A percentile compares a stretch with the other conserved stretches of the same genome.
Conservation (phyloP, 768 basidiomycete genomes). For the Strobilomyces dryophilus region DNA sequence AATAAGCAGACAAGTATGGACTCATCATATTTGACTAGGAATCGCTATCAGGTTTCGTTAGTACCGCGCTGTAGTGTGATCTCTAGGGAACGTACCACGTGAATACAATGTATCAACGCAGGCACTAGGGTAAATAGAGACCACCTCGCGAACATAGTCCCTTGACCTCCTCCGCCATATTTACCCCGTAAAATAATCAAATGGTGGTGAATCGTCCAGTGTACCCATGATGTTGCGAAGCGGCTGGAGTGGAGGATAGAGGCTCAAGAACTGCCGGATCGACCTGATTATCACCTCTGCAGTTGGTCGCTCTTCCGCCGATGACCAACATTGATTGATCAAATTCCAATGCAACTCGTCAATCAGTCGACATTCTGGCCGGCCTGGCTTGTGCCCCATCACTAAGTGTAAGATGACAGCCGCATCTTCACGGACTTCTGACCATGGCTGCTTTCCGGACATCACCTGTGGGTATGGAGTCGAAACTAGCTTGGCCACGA, state of each 20-base stretch:
- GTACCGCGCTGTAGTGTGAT: too few species aligned
- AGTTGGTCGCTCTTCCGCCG: not conserved
- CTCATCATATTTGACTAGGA: too few species aligned
- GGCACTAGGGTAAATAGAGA: not conserved
- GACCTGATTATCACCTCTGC: not conserved
- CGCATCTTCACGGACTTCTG: not conserved
- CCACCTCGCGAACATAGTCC: not conserved
- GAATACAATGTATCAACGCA: too few species aligned
- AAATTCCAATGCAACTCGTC: constrained; percentile 5
- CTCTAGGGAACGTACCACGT: too few species aligned
- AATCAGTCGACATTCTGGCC: not conserved
- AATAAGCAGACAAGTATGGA: too few species aligned
- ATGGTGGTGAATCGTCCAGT: not conserved
- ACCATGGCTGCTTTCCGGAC: constrained; percentile 5
- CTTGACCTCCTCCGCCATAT: not conserved
- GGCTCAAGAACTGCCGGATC: not conserved
- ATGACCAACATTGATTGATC: constrained; percentile 4
- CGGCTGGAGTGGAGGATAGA: not conserved
- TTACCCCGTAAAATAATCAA: not conserved
- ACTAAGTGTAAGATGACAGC: constrained; percentile 6
- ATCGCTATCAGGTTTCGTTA: too few species aligned
- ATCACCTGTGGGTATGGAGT: not conserved
- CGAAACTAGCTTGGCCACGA: not conserved
- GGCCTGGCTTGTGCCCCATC: not conserved
- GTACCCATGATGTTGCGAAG: not conserved